Evolutionary conservation across 2,329 filamentous ascomycete species (phyloP).

Genomic region (Beauveria bassiana): DNA sequence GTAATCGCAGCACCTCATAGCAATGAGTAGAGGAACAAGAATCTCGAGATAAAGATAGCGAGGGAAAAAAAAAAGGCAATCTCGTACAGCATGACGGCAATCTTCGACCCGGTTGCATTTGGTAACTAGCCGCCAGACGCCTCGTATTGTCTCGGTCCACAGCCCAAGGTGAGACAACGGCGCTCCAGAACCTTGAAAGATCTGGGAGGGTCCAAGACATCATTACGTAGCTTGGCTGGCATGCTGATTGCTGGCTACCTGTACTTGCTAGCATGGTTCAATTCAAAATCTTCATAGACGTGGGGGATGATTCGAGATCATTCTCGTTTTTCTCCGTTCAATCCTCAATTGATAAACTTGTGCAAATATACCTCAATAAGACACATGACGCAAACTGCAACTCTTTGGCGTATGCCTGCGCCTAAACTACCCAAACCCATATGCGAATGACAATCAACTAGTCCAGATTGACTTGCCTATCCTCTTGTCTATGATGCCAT

Average conservation of each 20-base stretch:
- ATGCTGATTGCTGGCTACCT: neutral
- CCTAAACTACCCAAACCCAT: neutral
- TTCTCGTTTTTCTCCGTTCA: neutral
- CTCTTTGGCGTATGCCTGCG: neutral
- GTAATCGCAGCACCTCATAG: too few species aligned
- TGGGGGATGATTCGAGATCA: neutral
- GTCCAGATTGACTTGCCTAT: neutral
- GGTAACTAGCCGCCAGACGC: neutral
- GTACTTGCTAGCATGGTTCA: neutral
- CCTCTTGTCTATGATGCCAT: conserved; percentile 3
- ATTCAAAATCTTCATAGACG: neutral
- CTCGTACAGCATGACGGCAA: too few species aligned
- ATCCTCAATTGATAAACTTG: neutral
- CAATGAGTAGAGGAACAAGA: too few species aligned
- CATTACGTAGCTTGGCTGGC: neutral
- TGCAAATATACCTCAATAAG: neutral
- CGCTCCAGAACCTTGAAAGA: neutral
- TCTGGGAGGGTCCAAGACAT: too few species aligned
- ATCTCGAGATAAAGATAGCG: too few species aligned
- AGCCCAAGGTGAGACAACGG: neutral
- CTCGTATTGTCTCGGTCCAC: neutral
- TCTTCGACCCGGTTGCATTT: neutral
- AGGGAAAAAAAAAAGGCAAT: too few species aligned
- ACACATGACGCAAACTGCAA: neutral
- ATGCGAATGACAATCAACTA: neutral